Evolutionary conservation across 2,329 filamentous ascomycete genomes (phyloP), one percentile per base, ranked within the genome.

Genomic region (Sclerotinia sclerotiorum): DNA sequence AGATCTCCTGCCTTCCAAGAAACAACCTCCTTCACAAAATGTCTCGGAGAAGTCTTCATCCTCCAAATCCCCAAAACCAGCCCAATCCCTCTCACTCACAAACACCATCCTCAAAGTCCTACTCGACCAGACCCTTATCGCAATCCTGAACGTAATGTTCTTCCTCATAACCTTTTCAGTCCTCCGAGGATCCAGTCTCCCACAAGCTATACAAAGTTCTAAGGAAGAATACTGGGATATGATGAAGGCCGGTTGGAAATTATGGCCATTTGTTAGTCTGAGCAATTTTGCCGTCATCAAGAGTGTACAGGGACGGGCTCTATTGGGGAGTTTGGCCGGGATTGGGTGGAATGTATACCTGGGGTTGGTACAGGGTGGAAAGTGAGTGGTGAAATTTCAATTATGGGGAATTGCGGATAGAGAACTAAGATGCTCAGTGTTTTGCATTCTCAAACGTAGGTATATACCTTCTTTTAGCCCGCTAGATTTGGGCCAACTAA

Each of bases 341-440:
- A 83, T 94, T 32, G 84, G 82, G 19, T 94, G 91, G 91, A 88
- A 89, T 0, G 82, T 93, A 54, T 94, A 91, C 77, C 81, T 94
- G 79, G 92, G 90, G 76, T 79, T 93, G 74, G 79, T 87, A 71
- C 84, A 83, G 49, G 81, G 79, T 32, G 72, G 27, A 21, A 62
- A 67, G 32, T 44, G 39, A 15, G n/a, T 48, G 51, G 35, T 5
- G 17, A 55, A 13, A n/a, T 55, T 3, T 19, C 1, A 19, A 15
- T 44, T n/a, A 24, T 42, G 10, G 2, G 21, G 19, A 10, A 13
- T 32, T 35, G 7, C 13, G 17, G 13, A 32, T 11, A 5, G 32
- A 21, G 17, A 11, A 27, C 13, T 2, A 13, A 19, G 13, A 24
- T 8, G 7, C 10, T 61, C 3, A 15, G 2, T 1, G 27, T 32